These are phyloP conservation scores for Globisporangium radiosum DNA, from an alignment of 352 stramenopile genomes.

Conservation along the genomic window DNA sequence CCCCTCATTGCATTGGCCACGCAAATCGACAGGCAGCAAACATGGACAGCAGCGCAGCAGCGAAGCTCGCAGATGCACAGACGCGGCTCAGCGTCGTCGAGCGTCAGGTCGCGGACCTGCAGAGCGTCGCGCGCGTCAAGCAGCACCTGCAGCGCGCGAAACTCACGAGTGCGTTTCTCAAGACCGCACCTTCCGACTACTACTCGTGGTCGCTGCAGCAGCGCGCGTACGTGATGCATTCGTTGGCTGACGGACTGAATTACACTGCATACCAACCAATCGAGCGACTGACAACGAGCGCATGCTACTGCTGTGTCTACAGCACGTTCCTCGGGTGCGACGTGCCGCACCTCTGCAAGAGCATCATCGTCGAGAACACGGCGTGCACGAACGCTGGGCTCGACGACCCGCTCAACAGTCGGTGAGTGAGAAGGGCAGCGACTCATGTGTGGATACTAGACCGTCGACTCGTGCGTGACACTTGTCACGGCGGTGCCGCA, in stretches of 20 bases:
- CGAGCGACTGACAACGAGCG: neutral
- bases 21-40: neutral
- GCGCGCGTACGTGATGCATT: slow-evolving; percentile 31
- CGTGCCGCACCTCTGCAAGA: slow-evolving; percentile 81
- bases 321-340: slow-evolving; percentile 62
- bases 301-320: neutral
- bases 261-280: neutral
- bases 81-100: slow-evolving; percentile 9
- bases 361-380: slow-evolving; percentile 87
- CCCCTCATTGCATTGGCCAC: neutral
- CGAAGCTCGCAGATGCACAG: slow-evolving; percentile 8
- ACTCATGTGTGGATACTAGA: no score
- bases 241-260: neutral
- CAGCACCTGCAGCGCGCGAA: slow-evolving; percentile 22
- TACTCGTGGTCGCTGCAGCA: slow-evolving; percentile 68
- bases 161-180: slow-evolving; percentile 55
- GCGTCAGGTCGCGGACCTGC: slow-evolving; percentile 8
- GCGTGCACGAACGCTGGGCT: slow-evolving; percentile 49
- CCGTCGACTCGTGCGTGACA: no score
- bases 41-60: neutral
- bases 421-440: slow-evolving; percentile 16
- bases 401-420: slow-evolving; percentile 56
- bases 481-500: slow-evolving; percentile 6
- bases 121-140: slow-evolving; percentile 15
- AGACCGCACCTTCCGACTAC: slow-evolving; percentile 62